A percentile compares a stretch with the other conserved stretches of the same genome.
Conservation (phyloP, 2,329 filamentous ascomycete species). For the Torrubiellomyces zombiae region DNA sequence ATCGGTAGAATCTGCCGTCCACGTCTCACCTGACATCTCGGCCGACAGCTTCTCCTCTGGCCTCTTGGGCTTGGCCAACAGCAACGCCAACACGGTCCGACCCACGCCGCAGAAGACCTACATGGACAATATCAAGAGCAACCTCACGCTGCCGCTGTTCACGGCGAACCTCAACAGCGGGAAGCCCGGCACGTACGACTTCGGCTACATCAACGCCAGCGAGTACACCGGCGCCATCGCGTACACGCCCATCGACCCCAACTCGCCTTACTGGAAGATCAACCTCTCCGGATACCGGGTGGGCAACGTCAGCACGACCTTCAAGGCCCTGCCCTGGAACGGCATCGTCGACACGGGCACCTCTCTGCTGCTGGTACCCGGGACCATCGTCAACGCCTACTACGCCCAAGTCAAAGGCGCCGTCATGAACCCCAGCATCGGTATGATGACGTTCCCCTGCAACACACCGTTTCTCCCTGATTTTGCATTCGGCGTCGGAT, state of each 20-base stretch:
- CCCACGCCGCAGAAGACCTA: conserved; percentile 17
- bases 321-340: conserved; percentile 17
- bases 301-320: conserved; percentile 15
- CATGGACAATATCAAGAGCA: conserved; percentile 16
- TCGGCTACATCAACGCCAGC: conserved; percentile 33
- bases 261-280: conserved; percentile 46
- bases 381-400: conserved; percentile 36
- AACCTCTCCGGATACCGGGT: conserved; percentile 37
- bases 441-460: conserved; percentile 45
- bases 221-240: conserved; percentile 40
- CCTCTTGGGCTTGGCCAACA: conserved; percentile 18
- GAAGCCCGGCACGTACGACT: conserved; percentile 20
- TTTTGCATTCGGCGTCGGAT: conserved; percentile 18
- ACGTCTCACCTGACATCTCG: conserved; percentile 30
- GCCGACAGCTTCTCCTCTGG: conserved; percentile 18
- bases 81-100: conserved; percentile 15
- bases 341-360: conserved; percentile 58
- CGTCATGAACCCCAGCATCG: conserved; percentile 22
- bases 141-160: conserved; percentile 16
- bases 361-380: conserved; percentile 43
- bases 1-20: conserved; percentile 47
- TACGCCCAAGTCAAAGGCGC: conserved; percentile 40
- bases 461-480: conserved; percentile 27
- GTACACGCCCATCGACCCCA: conserved; percentile 34
- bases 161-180: conserved; percentile 18